Conservation (phyloP, 2,329 filamentous ascomycete species). For the Pseudogymnoascus sp. region DNA sequence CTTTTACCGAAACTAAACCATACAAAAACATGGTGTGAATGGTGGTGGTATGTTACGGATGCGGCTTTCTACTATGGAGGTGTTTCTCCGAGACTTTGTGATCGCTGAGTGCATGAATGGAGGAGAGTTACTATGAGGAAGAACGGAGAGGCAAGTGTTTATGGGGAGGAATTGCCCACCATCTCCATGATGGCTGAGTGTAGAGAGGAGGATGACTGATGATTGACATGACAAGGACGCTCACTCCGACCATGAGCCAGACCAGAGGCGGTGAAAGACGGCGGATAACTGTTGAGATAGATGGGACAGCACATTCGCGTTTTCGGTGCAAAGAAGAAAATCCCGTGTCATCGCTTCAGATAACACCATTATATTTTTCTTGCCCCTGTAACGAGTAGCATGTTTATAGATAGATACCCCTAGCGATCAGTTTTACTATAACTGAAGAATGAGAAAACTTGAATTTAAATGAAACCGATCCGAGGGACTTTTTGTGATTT, state of each 20-base stretch:
- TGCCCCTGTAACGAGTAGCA: background rate
- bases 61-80: background rate
- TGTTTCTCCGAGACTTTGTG: background rate
- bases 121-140: background rate
- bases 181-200: background rate
- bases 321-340: background rate
- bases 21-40: background rate
- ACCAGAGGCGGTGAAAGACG: background rate
- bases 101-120: background rate
- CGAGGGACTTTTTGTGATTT: background rate
- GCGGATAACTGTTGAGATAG: background rate
- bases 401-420: conserved; percentile 2
- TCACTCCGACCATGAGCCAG: background rate
- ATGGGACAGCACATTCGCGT: background rate
- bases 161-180: background rate
- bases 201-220: background rate
- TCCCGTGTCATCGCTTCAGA: conserved; percentile 1
- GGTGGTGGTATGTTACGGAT: background rate
- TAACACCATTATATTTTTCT: background rate
- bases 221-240: background rate
- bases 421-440: background rate
- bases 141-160: background rate
- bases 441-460: background rate
- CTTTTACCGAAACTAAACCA: background rate
- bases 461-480: background rate